phyloP scores from a whole-genome alignment of 192 early-diverging fungal species.

The Oehlia diaphana region DNA sequence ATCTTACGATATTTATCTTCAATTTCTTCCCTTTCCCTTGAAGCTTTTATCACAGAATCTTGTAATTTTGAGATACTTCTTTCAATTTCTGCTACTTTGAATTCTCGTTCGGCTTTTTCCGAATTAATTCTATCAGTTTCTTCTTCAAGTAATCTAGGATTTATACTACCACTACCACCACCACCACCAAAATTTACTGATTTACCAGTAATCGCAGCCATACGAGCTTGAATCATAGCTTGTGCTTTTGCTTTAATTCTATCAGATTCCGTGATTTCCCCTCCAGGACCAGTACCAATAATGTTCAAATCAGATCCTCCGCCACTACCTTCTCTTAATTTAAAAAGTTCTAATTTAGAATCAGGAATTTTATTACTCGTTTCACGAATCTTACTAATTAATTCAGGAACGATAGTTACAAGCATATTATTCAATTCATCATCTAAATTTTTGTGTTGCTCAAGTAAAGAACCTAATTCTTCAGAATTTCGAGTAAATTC shows the following conservation, averaged over 20 bases:
- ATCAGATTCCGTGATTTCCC: slow-evolving; percentile 53
- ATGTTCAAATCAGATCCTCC: slow-evolving; percentile 33
- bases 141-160: slow-evolving; percentile 40
- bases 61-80: slow-evolving; percentile 43
- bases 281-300: slow-evolving; percentile 53
- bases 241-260: slow-evolving; percentile 53
- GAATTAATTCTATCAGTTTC: slow-evolving; percentile 41
- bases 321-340: slow-evolving; percentile 32
- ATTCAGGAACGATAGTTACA: slow-evolving; percentile 35
- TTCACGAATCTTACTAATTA: slow-evolving; percentile 46
- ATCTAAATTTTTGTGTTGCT: slow-evolving; percentile 50
- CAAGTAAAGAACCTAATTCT: slow-evolving; percentile 46
- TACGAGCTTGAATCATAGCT: slow-evolving; percentile 51
- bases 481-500: slow-evolving; percentile 36
- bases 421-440: slow-evolving; percentile 43
- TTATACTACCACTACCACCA: not conserved
- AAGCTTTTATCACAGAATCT: slow-evolving; percentile 34
- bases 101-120: slow-evolving; percentile 45
- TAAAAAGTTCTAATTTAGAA: slow-evolving; percentile 43
- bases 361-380: slow-evolving; percentile 47
- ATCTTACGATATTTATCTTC: slow-evolving; percentile 34
- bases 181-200: slow-evolving; percentile 36
- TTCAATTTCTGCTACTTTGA: slow-evolving; percentile 44
- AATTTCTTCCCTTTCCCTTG: slow-evolving; percentile 40
- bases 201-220: slow-evolving; percentile 52